These are phyloP conservation scores for Alternaria arborescens DNA, from an alignment of 2,329 filamentous ascomycete genomes.

Conservation along the genomic window DNA sequence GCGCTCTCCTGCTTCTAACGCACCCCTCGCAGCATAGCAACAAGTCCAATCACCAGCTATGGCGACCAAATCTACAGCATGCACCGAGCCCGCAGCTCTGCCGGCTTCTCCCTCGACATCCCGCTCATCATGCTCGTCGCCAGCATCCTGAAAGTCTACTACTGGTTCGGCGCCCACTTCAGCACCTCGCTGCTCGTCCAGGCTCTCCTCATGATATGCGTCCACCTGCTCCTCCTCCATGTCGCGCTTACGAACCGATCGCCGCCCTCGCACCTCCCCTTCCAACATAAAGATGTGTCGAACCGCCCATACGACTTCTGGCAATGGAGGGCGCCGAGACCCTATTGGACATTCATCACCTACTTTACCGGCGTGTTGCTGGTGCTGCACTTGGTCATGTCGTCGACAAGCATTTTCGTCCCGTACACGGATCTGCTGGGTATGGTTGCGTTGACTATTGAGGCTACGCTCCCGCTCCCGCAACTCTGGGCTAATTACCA, in stretches of 20 bases:
- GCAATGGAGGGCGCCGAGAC: conserved; percentile 78
- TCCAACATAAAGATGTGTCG: conserved; percentile 60
- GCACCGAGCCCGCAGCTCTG: conserved; percentile 66
- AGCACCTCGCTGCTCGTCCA: conserved; percentile 67
- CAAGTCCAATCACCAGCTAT: conserved; percentile 71
- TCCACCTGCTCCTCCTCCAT: conserved; percentile 67
- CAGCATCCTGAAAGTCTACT: conserved; percentile 71
- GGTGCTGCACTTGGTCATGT: conserved; percentile 72
- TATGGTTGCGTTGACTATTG: conserved; percentile 77
- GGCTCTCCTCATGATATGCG: conserved; percentile 66
- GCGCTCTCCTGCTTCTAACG: conserved; percentile 9
- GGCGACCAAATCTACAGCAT: conserved; percentile 73
- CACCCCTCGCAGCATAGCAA: conserved; percentile 60
- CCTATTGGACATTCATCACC: conserved; percentile 81
- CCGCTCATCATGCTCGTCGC: conserved; percentile 73
- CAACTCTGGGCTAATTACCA: conserved; percentile 77
- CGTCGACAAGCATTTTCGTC: conserved; percentile 65
- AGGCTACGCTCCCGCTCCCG: conserved; percentile 82
- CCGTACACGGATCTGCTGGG: conserved; percentile 74
- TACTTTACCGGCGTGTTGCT: conserved; percentile 71
- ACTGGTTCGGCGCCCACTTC: conserved; percentile 71
- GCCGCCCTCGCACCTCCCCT: conserved; percentile 62
- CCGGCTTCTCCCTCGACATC: conserved; percentile 72
- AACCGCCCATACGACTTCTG: conserved; percentile 79
- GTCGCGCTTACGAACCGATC: conserved; percentile 67